Conservation (phyloP, 805 yeast genomes). For the Ogataea nonfermentans region DNA sequence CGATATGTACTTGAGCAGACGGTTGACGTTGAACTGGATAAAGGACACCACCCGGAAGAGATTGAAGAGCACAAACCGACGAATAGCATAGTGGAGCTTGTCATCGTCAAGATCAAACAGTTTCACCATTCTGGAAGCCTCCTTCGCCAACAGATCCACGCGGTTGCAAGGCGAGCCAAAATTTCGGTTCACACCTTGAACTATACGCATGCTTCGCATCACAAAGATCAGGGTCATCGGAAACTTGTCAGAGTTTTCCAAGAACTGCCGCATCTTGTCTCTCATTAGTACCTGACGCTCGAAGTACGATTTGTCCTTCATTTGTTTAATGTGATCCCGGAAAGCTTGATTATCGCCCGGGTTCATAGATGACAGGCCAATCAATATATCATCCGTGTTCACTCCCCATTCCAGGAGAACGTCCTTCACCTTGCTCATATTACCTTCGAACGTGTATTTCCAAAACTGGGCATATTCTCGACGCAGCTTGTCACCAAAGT, state of each 20-base stretch:
- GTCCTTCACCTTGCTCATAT: slow-evolving; percentile 44
- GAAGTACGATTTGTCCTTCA: slow-evolving; percentile 35
- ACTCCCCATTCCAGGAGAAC: slow-evolving; percentile 68
- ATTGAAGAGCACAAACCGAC: slow-evolving; percentile 18
- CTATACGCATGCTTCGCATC: slow-evolving; percentile 69
- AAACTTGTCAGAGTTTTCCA: slow-evolving; percentile 61
- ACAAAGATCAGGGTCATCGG: slow-evolving; percentile 66
- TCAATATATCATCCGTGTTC: slow-evolving; percentile 59
- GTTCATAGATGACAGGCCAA: slow-evolving; percentile 51
- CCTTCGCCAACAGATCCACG: slow-evolving; percentile 57
- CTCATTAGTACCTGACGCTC: slow-evolving; percentile 43
- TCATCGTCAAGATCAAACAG: slow-evolving; percentile 14
- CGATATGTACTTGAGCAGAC: slow-evolving; percentile 9
- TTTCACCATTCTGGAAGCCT: slow-evolving; percentile 40
- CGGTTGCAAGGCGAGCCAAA: slow-evolving; percentile 77
- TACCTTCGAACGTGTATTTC: slow-evolving; percentile 56
- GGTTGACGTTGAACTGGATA: slow-evolving; percentile 23
- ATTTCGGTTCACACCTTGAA: slow-evolving; percentile 64
- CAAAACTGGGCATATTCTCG: slow-evolving; percentile 60
- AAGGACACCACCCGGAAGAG: slow-evolving; percentile 28
- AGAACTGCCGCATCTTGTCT: slow-evolving; percentile 51
- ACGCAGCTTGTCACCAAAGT: slow-evolving; percentile 49
- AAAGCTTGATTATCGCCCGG: slow-evolving; percentile 32
- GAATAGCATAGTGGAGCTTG: slow-evolving; percentile 12
- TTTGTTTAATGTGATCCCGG: slow-evolving; percentile 24